Conservation (phyloP, 371 early-diverging fungal species). For the Mucor circinelloides region DNA sequence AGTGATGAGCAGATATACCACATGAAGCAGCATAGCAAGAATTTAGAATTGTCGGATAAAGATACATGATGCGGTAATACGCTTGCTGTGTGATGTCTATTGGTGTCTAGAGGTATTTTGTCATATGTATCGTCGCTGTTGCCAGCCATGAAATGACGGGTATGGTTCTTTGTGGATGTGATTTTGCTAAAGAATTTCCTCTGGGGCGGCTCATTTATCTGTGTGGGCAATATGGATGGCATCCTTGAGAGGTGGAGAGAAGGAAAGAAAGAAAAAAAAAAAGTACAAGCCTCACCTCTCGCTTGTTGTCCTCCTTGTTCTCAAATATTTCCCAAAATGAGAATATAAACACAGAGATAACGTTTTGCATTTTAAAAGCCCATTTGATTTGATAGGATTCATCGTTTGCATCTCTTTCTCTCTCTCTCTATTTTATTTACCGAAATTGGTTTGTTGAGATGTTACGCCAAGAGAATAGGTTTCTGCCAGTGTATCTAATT, state of each 20-base stretch:
- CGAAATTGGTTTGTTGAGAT: background rate
- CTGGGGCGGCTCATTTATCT: slow-evolving; percentile 3
- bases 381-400: slow-evolving; percentile 1
- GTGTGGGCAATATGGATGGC: slow-evolving; percentile 3
- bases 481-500: too few species aligned
- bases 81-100: background rate
- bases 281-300: background rate
- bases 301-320: background rate
- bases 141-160: slow-evolving; percentile 4
- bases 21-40: slow-evolving; percentile 57
- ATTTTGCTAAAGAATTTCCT: slow-evolving; percentile 13
- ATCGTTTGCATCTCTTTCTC: background rate
- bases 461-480: too few species aligned
- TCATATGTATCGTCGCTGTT: background rate
- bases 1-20: slow-evolving; percentile 85
- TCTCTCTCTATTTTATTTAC: background rate
- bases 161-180: slow-evolving; percentile 6
- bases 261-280: background rate
- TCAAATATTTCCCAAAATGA: background rate
- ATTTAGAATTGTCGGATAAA: slow-evolving; percentile 40
- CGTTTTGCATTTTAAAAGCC: background rate
- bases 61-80: background rate
- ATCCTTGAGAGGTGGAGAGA: background rate
- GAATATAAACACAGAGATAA: background rate
- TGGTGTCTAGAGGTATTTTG: background rate